Evolutionary conservation across 164 flowering plant genomes (phyloP).

Genomic region (grape (Vitis vinifera)): DNA sequence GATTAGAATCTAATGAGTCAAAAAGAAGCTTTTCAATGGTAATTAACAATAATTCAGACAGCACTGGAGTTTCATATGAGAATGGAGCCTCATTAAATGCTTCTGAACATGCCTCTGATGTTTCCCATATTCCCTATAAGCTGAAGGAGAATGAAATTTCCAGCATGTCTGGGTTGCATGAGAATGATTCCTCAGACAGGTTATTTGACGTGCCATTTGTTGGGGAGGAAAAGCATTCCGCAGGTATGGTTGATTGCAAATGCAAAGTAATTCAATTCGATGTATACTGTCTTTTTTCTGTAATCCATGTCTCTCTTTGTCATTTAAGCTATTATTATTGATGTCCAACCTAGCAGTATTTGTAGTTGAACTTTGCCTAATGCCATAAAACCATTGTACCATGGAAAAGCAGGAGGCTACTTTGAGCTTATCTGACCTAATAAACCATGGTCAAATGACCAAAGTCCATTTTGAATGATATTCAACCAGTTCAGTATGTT

Average conservation of each 20-base stretch:
- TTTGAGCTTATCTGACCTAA: too few relatives aligned
- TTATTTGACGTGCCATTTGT: conserved; percentile 73
- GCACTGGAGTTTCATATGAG: conserved; percentile 44
- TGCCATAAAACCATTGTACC: too few relatives aligned
- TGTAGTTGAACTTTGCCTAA: too few relatives aligned
- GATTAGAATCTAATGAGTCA: conserved; percentile 44
- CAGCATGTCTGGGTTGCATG: conserved; percentile 31
- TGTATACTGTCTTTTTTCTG: neutral
- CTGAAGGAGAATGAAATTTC: conserved; percentile 44
- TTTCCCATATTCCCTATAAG: conserved; percentile 23
- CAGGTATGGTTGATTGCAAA: conserved; percentile 40
- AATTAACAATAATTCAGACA: conserved; percentile 39
- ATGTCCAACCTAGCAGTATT: neutral
- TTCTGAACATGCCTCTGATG: conserved; percentile 35
- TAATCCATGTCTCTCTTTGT: neutral
- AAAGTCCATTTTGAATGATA: too few relatives aligned
- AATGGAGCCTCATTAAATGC: conserved; percentile 38
- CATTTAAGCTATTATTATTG: neutral
- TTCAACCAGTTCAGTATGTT: too few relatives aligned
- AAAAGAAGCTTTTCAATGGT: conserved; percentile 29
- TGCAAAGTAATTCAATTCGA: neutral
- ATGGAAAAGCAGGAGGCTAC: too few relatives aligned
- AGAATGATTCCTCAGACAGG: conserved; percentile 39
- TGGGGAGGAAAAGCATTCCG: conserved; percentile 44
- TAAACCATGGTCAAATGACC: too few relatives aligned